phyloP scores from a whole-genome alignment of 2,329 filamentous ascomycete species.

The Lachnellula suecica region DNA sequence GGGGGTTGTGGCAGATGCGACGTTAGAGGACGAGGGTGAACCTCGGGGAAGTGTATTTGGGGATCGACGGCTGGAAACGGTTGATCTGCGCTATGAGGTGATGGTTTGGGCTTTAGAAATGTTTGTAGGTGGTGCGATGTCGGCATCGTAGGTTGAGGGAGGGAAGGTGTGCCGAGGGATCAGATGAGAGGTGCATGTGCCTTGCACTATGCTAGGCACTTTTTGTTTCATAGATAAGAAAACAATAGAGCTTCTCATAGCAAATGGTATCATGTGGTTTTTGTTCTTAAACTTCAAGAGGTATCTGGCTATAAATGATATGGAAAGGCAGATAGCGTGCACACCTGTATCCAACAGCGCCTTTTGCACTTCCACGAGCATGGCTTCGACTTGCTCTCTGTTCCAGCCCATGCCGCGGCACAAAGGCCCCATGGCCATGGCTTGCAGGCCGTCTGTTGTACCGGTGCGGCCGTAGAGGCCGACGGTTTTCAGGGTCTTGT shows the following conservation, averaged over 20 bases:
- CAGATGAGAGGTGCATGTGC: not conserved
- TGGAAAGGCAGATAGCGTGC: not conserved
- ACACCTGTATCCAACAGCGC: not conserved
- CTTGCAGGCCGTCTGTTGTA: not conserved
- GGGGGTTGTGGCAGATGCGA: too few species aligned
- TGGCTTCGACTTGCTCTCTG: not conserved
- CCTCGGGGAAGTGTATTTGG: not conserved
- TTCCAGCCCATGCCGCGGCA: not conserved
- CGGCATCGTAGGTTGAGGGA: not conserved
- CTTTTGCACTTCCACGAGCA: not conserved
- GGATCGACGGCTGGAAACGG: not conserved
- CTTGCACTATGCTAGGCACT: not conserved
- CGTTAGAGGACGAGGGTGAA: too few species aligned
- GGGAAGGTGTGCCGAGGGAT: not conserved
- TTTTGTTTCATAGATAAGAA: slow-evolving; percentile 2
- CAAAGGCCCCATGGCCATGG: not conserved
- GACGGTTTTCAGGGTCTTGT: not conserved
- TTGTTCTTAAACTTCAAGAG: not conserved
- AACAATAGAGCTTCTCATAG: too few species aligned
- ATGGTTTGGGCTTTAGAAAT: not conserved
- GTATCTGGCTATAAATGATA: not conserved
- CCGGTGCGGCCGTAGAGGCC: not conserved
- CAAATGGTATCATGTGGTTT: not conserved
- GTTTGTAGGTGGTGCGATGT: not conserved
- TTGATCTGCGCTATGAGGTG: not conserved